Evolutionary conservation across 768 basidiomycete genomes (phyloP).

Genomic region (Cystofilobasidium bisporidii): DNA sequence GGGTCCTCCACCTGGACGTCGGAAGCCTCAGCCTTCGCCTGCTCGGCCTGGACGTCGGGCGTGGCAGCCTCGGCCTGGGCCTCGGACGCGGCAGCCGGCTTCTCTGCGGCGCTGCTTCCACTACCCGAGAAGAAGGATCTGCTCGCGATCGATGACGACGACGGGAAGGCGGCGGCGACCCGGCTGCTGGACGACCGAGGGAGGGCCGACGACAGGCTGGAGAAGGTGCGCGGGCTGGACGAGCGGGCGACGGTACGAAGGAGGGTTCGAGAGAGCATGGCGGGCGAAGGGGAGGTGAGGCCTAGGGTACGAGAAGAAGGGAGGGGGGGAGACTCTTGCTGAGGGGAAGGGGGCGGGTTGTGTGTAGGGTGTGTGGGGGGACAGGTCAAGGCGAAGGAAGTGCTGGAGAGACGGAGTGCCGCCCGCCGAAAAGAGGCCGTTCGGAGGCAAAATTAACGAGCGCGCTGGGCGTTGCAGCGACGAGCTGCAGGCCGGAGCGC

Average conservation of each 20-base stretch:
- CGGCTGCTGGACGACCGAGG: not conserved
- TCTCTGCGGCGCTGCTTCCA: too few species aligned
- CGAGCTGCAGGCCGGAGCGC: too few species aligned
- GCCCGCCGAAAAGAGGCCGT: too few species aligned
- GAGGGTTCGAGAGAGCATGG: slow-evolving; percentile 10
- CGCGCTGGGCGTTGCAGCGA: too few species aligned
- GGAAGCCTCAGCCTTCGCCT: slow-evolving; percentile 27
- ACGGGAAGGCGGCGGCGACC: not conserved
- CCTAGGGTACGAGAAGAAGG: not conserved
- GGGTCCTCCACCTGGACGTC: slow-evolving; percentile 34
- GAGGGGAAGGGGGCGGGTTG: not conserved
- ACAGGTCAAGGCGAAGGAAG: too few species aligned
- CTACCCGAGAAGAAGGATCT: too few species aligned
- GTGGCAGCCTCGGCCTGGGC: slow-evolving; percentile 23
- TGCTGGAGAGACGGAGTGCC: too few species aligned
- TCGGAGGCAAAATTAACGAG: too few species aligned
- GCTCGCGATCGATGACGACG: too few species aligned
- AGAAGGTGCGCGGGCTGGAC: not conserved
- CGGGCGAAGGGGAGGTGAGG: not conserved
- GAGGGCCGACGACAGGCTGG: slow-evolving; percentile 22
- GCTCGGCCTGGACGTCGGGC: not conserved
- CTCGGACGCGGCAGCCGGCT: not conserved
- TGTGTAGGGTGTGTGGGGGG: too few species aligned
- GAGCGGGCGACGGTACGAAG: slow-evolving; percentile 20
- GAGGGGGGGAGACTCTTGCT: not conserved